Conservation (phyloP, 768 basidiomycete genomes). For the Xanthoconium purpureum region DNA sequence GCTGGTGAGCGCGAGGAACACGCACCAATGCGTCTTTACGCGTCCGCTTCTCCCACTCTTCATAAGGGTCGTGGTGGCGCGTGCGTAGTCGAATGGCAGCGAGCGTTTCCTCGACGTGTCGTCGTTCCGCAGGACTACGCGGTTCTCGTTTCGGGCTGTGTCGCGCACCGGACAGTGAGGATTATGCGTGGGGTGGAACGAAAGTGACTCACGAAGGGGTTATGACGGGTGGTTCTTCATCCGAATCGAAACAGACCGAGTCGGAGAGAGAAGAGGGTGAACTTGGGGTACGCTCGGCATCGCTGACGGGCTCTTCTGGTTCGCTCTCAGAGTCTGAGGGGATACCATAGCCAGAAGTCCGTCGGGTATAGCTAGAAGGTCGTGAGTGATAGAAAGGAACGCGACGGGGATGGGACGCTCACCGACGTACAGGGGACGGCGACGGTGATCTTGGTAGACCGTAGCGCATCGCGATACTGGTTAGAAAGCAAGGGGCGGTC, state of each 20-base stretch:
- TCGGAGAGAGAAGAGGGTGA: slow-evolving; percentile 38
- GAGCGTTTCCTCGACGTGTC: slow-evolving; percentile 43
- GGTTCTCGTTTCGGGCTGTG: slow-evolving; percentile 19
- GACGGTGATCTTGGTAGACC: slow-evolving; percentile 51
- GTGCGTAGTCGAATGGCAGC: slow-evolving; percentile 45
- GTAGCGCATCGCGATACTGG: slow-evolving; percentile 45
- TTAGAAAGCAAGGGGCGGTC: background rate
- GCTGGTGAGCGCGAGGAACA: background rate
- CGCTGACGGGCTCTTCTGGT: slow-evolving; percentile 33
- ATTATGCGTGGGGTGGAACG: background rate
- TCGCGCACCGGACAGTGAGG: background rate
- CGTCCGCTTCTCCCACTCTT: slow-evolving; percentile 50
- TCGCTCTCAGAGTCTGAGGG: slow-evolving; percentile 47
- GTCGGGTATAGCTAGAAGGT: slow-evolving; percentile 21
- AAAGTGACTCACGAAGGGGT: slow-evolving; percentile 33
- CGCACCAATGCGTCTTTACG: slow-evolving; percentile 46
- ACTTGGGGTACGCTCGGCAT: slow-evolving; percentile 33
- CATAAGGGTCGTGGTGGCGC: slow-evolving; percentile 44
- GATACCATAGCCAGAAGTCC: slow-evolving; percentile 53
- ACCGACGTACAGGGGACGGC: slow-evolving; percentile 47
- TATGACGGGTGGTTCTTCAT: slow-evolving; percentile 35
- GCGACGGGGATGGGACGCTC: background rate
- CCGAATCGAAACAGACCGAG: slow-evolving; percentile 43
- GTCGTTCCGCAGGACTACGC: slow-evolving; percentile 31
- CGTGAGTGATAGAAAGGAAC: slow-evolving; percentile 5